Evolutionary conservation across 129 eudicot genomes (phyloP), one percentile per base, ranked within the genome.

Genomic region (Erigeron canadensis): DNA sequence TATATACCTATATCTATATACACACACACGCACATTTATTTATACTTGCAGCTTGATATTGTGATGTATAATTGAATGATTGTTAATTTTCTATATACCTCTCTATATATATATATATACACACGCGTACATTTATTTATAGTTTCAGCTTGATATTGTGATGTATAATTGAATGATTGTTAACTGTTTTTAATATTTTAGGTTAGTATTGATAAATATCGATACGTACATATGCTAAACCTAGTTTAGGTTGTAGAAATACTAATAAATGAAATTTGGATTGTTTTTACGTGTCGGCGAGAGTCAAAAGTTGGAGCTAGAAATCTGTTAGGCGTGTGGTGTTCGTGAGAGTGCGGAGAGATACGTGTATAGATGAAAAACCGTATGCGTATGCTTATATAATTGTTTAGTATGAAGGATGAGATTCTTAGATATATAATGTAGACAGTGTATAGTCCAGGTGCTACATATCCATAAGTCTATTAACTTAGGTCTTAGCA

Each of bases 241-340:
- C 74, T 76, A 46, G 68, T 62, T 70, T 16, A 43, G 15, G 6
- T 43, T 43, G 76, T 11, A n/a, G n/a, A n/a, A n/a, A n/a, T n/a
- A n/a, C n/a, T n/a, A n/a, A 9, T 23, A 18, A 70, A 70, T 55
- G 75, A 18, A 16, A n/a, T n/a, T 37, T 67, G 13, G 37, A 1
- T 37, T 55, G 42, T 56, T 71, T 18, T 28, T 28, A 28, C 34
- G 63, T n/a, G 1, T 19, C 15, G 4, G 41, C 37, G 53, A 10
- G 41, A 39, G 64, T 65, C 22, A 72, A 75, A 75, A 42, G 54
- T 41, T 53, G 45, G 79, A 53, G 46, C 34, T 63, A 72, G 55
- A 64, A 50, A 63, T 73, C 62, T 8, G 50, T 40, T 10, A 39
- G 71, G 42, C 61, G 38, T 48, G 15, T 19, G 12, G 28, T 62